Percentiles rank a stretch among this genome's conserved stretches.
Evolutionary conservation across 2,329 filamentous ascomycete genomes (phyloP).

Genomic region (Biscogniauxia marginata): DNA sequence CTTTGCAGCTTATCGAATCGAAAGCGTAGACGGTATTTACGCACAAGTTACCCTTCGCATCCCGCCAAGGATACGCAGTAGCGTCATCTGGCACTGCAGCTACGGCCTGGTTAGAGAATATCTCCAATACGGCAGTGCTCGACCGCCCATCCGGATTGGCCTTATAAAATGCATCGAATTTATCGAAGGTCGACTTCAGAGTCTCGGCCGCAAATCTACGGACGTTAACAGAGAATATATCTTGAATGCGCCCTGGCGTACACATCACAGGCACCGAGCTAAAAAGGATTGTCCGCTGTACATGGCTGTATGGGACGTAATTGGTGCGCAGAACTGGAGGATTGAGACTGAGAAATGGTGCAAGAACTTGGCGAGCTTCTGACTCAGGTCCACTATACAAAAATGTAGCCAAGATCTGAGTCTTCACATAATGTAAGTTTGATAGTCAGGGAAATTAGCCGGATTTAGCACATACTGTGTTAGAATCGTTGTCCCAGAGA

Average conservation of each 20-base stretch:
- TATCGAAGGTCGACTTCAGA: constrained; percentile 8
- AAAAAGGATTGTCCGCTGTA: constrained; percentile 2
- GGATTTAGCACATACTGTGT: constrained; percentile 5
- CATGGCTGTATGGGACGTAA: constrained; percentile 4
- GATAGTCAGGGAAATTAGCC: too few species aligned
- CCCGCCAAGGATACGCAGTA: constrained; percentile 29
- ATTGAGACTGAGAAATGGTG: constrained; percentile 13
- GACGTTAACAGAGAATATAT: constrained; percentile 11
- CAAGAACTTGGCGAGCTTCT: constrained; percentile 6
- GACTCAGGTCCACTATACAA: constrained; percentile 16
- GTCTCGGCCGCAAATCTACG: constrained; percentile 5
- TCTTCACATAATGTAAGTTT: constrained; percentile 3
- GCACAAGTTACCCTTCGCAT: constrained; percentile 18
- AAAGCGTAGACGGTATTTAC: constrained; percentile 2
- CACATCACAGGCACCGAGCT: background rate
- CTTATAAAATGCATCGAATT: constrained; percentile 13
- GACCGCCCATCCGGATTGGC: constrained; percentile 4
- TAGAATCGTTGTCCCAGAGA: constrained; percentile 6
- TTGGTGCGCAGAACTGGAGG: constrained; percentile 1
- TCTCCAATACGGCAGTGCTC: constrained; percentile 8
- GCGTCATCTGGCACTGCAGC: constrained; percentile 8
- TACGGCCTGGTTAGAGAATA: constrained; percentile 14
- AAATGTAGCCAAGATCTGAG: constrained; percentile 12
- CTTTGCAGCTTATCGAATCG: background rate
- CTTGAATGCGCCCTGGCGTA: background rate